A percentile compares a stretch with the other conserved stretches of the same genome.
phyloP scores from a whole-genome alignment of 805 yeast genomes.

The Maudiozyma bulderi region DNA sequence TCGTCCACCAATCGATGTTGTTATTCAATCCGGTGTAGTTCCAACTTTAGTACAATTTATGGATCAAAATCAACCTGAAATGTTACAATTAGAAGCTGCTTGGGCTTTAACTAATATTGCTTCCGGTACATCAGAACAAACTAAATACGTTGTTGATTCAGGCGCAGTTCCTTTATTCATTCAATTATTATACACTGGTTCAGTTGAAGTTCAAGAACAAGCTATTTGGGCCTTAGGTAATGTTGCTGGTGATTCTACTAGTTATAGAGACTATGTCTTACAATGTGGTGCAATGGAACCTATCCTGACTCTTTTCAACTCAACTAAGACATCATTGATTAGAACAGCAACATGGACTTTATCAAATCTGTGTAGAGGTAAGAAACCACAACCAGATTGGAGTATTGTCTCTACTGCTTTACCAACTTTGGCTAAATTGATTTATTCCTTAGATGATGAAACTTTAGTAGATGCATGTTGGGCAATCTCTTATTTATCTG shows the following conservation, averaged over 20 bases:
- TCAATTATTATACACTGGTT: constrained; percentile 64
- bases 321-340: constrained; percentile 78
- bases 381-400: constrained; percentile 96
- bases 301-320: constrained; percentile 64
- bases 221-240: constrained; percentile 99
- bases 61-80: constrained; percentile 65
- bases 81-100: constrained; percentile 93
- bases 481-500: constrained; percentile 93
- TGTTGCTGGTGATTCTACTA: constrained; percentile 94
- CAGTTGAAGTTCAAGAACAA: constrained; percentile 91
- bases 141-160: constrained; percentile 80
- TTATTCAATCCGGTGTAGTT: constrained; percentile 87
- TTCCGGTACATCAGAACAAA: constrained; percentile 84
- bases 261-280: constrained; percentile 82
- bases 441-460: constrained; percentile 85
- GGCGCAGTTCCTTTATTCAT: constrained; percentile 93
- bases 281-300: constrained; percentile 83
- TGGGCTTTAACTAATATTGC: constrained; percentile 99
- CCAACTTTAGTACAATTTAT: constrained; percentile 83
- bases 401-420: constrained; percentile 70
- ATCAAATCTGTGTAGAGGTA: constrained; percentile 93
- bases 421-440: constrained; percentile 84
- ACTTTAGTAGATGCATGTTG: constrained; percentile 96
- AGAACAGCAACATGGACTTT: constrained; percentile 98
- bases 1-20: constrained; percentile 92